phyloP scores from a whole-genome alignment of 345 rosid species.

The Anastatica hierochuntica region DNA sequence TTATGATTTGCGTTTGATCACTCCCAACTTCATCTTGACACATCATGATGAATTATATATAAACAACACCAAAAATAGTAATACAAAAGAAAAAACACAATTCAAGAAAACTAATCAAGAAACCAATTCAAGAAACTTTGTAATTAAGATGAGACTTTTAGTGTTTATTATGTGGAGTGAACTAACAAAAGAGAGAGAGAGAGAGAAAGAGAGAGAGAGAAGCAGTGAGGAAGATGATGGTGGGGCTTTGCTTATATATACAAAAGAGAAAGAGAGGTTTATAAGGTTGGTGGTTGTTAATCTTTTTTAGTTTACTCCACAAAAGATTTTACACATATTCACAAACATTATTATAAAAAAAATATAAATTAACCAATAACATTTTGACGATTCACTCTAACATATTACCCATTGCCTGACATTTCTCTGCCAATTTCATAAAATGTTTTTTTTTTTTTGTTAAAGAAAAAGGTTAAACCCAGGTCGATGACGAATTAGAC shows the following conservation, averaged over 20 bases:
- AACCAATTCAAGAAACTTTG: slow-evolving; percentile 13
- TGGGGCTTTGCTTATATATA: slow-evolving; percentile 33
- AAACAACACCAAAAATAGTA: neutral
- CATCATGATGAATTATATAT: slow-evolving; percentile 22
- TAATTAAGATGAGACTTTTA: neutral
- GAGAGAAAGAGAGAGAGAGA: slow-evolving; percentile 18
- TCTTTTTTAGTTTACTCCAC: slow-evolving; percentile 29
- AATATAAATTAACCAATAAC: slow-evolving; percentile 13
- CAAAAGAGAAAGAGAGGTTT: slow-evolving; percentile 26
- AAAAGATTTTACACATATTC: slow-evolving; percentile 15
- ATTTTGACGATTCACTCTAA: slow-evolving; percentile 26
- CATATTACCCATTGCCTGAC: slow-evolving; percentile 24
- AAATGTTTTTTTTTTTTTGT: no score
- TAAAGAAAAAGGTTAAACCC: no score
- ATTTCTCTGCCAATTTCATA: slow-evolving; percentile 27
- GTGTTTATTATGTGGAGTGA: slow-evolving; percentile 30
- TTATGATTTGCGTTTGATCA: slow-evolving; percentile 33
- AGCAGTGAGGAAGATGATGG: slow-evolving; percentile 30
- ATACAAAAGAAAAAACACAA: neutral
- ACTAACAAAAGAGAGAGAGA: slow-evolving; percentile 25
- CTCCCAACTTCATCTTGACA: slow-evolving; percentile 27
- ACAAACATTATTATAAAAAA: slow-evolving; percentile 19
- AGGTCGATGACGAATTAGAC: no score
- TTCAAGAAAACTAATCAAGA: slow-evolving; percentile 8
- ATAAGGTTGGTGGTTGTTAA: slow-evolving; percentile 36